Evolutionary conservation across 441 rosid genomes (phyloP).

Genomic region (Corymbia calophylla): DNA sequence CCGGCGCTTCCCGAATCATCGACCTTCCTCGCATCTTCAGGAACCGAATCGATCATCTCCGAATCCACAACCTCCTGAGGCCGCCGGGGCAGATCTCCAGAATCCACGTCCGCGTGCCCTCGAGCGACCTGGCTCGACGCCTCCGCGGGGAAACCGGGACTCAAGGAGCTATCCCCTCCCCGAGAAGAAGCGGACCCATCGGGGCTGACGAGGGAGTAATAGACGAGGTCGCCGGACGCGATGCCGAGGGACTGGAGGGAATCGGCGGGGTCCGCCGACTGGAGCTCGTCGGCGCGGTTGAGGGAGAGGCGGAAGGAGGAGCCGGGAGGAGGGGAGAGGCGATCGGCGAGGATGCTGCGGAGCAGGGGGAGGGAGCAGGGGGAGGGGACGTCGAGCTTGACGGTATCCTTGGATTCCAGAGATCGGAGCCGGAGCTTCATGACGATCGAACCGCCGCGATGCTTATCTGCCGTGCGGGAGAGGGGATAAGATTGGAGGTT

Average conservation of each 20-base stretch:
- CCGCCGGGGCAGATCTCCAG: neutral
- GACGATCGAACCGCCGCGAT: neutral
- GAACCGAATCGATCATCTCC: neutral
- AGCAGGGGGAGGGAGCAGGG: conserved; percentile 29
- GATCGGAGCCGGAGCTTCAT: conserved; percentile 57
- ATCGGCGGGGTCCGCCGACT: conserved; percentile 25
- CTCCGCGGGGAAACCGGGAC: neutral
- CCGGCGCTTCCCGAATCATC: neutral
- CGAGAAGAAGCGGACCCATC: conserved; percentile 2
- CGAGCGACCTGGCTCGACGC: neutral
- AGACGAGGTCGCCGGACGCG: conserved; percentile 63
- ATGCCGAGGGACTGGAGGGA: conserved; percentile 53
- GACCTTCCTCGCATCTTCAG: neutral
- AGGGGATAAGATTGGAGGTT: neutral
- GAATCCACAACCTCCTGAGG: neutral
- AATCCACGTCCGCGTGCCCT: neutral
- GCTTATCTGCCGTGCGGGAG: neutral
- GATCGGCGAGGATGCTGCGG: conserved; percentile 18
- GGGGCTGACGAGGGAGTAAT: conserved; percentile 28
- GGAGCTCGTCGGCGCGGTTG: conserved; percentile 56
- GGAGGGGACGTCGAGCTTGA: conserved; percentile 33
- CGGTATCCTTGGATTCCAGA: conserved; percentile 37
- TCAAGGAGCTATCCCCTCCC: neutral
- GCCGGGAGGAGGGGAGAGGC: conserved; percentile 9
- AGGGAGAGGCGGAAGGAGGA: conserved; percentile 51